These are phyloP conservation scores for Lycium ferocissimum DNA, from an alignment of 257 asterid species.

Conservation along the genomic window DNA sequence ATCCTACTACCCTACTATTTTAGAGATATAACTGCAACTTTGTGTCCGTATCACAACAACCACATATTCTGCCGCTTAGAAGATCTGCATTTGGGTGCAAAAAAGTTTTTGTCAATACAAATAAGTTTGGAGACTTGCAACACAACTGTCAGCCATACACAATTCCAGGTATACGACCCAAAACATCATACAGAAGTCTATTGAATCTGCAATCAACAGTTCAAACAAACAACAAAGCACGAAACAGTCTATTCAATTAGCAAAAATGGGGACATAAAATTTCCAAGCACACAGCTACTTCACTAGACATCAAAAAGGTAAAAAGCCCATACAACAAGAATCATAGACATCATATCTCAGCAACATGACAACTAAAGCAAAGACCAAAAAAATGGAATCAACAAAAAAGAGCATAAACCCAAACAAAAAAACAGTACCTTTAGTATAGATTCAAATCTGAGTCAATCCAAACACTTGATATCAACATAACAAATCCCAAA, in stretches of 20 bases:
- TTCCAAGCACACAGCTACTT: conserved; percentile 3
- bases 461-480: conserved; percentile 25
- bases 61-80: conserved; percentile 28
- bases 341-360: conserved; percentile 18
- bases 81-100: conserved; percentile 17
- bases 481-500: conserved; percentile 28
- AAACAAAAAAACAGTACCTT: conserved; percentile 22
- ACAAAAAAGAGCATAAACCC: conserved; percentile 20
- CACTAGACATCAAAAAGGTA: conserved; percentile 1
- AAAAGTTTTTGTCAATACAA: neutral
- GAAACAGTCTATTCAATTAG: conserved; percentile 15
- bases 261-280: neutral
- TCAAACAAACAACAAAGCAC: conserved; percentile 20
- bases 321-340: neutral
- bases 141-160: neutral
- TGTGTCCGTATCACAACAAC: conserved; percentile 19
- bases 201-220: neutral
- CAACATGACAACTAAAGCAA: conserved; percentile 21
- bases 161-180: neutral
- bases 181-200: neutral
- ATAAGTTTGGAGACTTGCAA: neutral
- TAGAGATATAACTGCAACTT: conserved; percentile 27
- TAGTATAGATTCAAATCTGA: conserved; percentile 25
- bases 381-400: conserved; percentile 14
- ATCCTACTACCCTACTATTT: conserved; percentile 30